Evolutionary conservation across 768 basidiomycete species (phyloP).

Genomic region (Tulasnella sp.): DNA sequence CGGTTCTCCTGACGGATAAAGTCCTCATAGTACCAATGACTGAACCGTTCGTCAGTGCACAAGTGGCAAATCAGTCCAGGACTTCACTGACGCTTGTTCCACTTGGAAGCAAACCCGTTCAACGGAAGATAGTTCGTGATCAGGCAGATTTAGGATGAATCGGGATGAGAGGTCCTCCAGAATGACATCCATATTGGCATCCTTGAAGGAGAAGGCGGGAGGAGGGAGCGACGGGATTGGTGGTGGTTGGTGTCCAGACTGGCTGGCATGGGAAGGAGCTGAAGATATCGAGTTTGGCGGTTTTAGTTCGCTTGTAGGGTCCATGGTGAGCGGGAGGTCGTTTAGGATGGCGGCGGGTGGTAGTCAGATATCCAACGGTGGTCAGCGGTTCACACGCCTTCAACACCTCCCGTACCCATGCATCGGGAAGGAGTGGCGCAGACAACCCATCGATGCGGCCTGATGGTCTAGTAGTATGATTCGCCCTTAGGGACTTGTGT

Average conservation of each 20-base stretch:
- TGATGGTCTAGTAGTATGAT: constrained; percentile 19
- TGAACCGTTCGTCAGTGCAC: constrained; percentile 25
- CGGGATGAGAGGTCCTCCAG: constrained; percentile 88
- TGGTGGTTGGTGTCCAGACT: too few relatives aligned
- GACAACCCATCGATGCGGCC: constrained; percentile 6
- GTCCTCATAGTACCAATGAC: constrained; percentile 99
- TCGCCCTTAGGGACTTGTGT: constrained; percentile 13
- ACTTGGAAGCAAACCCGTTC: constrained; percentile 98
- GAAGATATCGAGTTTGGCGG: too few relatives aligned
- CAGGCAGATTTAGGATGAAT: constrained; percentile 92
- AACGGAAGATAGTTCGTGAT: constrained; percentile 78
- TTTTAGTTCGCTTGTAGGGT: too few relatives aligned
- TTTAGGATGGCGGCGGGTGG: too few relatives aligned
- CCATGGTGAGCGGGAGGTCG: too few relatives aligned
- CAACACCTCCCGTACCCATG: too few relatives aligned
- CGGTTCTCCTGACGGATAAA: constrained; percentile 88
- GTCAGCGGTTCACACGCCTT: too few relatives aligned
- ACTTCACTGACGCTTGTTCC: constrained; percentile 82
- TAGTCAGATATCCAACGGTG: too few relatives aligned
- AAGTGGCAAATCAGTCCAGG: constrained; percentile 15
- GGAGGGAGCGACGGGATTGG: constrained; percentile 13
- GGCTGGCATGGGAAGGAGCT: too few relatives aligned
- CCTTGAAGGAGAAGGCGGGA: constrained; percentile 42
- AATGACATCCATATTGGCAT: constrained; percentile 70
- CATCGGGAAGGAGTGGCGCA: too few relatives aligned